Evolutionary conservation across 495 filamentous ascomycete species (phyloP).

Genomic region (Tetracladium setigerum): DNA sequence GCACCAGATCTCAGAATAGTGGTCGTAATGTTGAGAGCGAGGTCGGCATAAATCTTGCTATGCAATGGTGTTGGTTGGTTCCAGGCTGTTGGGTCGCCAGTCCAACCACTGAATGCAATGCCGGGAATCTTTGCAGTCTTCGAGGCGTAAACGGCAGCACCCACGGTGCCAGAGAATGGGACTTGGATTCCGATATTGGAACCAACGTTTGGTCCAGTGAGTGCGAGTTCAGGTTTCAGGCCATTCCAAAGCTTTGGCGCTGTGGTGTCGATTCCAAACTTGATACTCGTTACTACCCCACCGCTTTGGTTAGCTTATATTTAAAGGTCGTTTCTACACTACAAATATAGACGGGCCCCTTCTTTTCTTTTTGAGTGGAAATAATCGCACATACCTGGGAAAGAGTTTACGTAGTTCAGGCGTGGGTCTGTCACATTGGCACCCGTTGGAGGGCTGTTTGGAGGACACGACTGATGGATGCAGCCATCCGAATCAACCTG

Average conservation of each 20-base stretch:
- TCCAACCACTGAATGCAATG: constrained; percentile 55
- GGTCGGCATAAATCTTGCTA: constrained; percentile 50
- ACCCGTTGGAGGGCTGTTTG: constrained; percentile 45
- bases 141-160: constrained; percentile 50
- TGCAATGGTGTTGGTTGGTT: constrained; percentile 39
- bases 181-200: constrained; percentile 44
- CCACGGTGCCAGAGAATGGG: constrained; percentile 55
- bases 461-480: constrained; percentile 51
- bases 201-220: constrained; percentile 60
- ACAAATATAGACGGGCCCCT: no score
- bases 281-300: constrained; percentile 58
- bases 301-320: no score
- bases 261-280: constrained; percentile 51
- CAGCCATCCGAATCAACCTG: constrained; percentile 35
- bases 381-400: no score
- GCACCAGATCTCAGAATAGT: constrained; percentile 41
- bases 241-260: constrained; percentile 43
- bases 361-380: no score
- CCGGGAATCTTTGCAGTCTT: constrained; percentile 46
- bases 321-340: no score
- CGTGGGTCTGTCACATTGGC: constrained; percentile 46
- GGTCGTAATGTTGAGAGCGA: constrained; percentile 49
- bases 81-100: constrained; percentile 43
- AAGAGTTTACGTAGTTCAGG: constrained; percentile 65
- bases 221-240: constrained; percentile 45